Percentiles rank a stretch among this genome's conserved stretches.
phyloP scores from a whole-genome alignment of 2,329 filamentous ascomycete genomes.

The Corynespora cassiicola region DNA sequence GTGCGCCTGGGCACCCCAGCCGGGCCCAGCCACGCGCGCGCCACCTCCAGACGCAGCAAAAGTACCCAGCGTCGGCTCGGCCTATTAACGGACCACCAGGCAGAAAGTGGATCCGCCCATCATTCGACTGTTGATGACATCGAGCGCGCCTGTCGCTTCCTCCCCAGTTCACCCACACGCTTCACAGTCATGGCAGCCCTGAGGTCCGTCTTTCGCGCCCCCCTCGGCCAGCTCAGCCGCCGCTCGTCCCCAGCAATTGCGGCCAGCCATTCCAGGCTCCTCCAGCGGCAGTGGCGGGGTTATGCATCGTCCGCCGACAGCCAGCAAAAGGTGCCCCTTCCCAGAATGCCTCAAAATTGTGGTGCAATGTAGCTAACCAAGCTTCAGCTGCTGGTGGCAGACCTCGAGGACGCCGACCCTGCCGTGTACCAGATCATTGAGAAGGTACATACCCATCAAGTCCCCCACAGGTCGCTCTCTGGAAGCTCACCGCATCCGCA shows the following conservation, averaged over 20 bases:
- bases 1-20: no score
- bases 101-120: no score
- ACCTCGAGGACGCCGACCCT: conserved; percentile 85
- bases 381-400: conserved; percentile 75
- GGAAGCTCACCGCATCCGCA: conserved; percentile 22
- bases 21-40: no score
- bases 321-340: conserved; percentile 55
- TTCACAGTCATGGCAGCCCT: conserved; percentile 49
- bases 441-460: conserved; percentile 79
- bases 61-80: no score
- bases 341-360: neutral
- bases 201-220: conserved; percentile 46
- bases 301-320: conserved; percentile 51
- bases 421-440: conserved; percentile 88
- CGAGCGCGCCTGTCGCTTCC: conserved; percentile 22
- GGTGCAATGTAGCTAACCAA: conserved; percentile 14
- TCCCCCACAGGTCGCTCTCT: conserved; percentile 8
- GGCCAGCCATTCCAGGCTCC: conserved; percentile 38
- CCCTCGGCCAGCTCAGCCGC: conserved; percentile 42
- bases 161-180: conserved; percentile 10
- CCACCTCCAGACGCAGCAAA: no score
- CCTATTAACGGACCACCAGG: no score
- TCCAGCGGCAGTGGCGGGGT: conserved; percentile 45
- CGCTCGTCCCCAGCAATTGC: conserved; percentile 33
- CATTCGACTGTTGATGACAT: no score